Conservation (phyloP, 1,284 basidiomycete genomes). For the Sanghuangporus weigelae region DNA sequence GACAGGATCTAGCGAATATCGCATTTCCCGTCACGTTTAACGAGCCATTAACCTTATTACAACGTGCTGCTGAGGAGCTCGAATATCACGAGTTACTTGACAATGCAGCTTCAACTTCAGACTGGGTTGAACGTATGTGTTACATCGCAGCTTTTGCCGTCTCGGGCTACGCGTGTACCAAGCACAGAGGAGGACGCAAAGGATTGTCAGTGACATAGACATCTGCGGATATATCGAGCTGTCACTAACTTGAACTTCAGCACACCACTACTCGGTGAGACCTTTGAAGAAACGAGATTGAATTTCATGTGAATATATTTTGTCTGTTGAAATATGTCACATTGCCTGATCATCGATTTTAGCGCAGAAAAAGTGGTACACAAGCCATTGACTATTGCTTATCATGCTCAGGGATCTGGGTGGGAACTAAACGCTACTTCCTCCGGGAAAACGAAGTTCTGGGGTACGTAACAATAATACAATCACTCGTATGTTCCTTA, state of each 20-base stretch:
- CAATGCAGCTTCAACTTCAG: constrained; percentile 57
- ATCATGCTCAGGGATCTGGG: constrained; percentile 72
- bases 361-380: constrained; percentile 83
- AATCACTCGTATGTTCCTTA: constrained; percentile 21
- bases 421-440: constrained; percentile 74
- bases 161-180: constrained; percentile 78
- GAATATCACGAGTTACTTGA: constrained; percentile 74
- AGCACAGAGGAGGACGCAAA: constrained; percentile 75
- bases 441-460: constrained; percentile 82
- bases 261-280: constrained; percentile 86
- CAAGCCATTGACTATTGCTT: constrained; percentile 79
- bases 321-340: background rate
- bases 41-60: constrained; percentile 79
- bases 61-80: constrained; percentile 77
- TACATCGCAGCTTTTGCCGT: constrained; percentile 81
- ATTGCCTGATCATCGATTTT: background rate
- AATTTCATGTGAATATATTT: constrained; percentile 58
- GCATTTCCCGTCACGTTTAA: constrained; percentile 86
- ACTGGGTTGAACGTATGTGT: constrained; percentile 68
- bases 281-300: constrained; percentile 78
- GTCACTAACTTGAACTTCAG: constrained; percentile 31
- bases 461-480: constrained; percentile 50
- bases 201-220: constrained; percentile 62
- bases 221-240: constrained; percentile 7
- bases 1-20: constrained; percentile 81